Percentiles rank a stretch among this genome's conserved stretches.
Conservation (phyloP, 2,329 filamentous ascomycete species). For the Zymoseptoria passerinii region DNA sequence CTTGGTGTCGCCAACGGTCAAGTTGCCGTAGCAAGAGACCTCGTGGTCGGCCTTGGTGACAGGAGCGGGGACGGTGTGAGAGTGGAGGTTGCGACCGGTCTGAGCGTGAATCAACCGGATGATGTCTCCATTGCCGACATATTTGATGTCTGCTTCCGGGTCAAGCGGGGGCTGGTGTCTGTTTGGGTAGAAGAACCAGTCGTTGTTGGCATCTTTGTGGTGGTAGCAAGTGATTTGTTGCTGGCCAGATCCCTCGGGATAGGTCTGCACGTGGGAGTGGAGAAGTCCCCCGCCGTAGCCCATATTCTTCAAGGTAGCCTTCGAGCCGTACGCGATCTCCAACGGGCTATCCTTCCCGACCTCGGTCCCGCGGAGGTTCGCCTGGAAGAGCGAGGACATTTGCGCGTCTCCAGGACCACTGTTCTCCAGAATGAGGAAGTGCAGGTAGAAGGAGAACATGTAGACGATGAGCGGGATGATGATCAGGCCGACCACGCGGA, state of each 20-base stretch:
- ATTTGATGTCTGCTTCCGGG: conserved; percentile 59
- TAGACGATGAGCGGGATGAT: conserved; percentile 84
- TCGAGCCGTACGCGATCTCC: conserved; percentile 81
- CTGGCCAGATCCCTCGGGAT: conserved; percentile 83
- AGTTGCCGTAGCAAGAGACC: conserved; percentile 92
- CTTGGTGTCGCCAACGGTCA: conserved; percentile 91
- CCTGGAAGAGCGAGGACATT: conserved; percentile 99
- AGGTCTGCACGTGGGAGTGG: conserved; percentile 94
- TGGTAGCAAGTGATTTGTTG: conserved; percentile 99
- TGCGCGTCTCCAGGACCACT: conserved; percentile 96
- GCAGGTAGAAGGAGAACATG: conserved; percentile 87
- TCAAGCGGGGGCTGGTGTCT: conserved; percentile 67
- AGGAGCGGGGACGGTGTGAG: conserved; percentile 80
- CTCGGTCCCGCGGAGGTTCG: conserved; percentile 85
- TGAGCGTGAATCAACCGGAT: conserved; percentile 89
- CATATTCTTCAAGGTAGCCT: conserved; percentile 96
- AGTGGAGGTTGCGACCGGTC: conserved; percentile 95
- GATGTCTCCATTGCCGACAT: conserved; percentile 65
- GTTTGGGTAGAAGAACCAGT: conserved; percentile 98
- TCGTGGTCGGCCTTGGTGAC: conserved; percentile 84
- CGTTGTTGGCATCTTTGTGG: conserved; percentile 98
- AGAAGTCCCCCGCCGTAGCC: conserved; percentile 94
- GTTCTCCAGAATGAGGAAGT: conserved; percentile 89
- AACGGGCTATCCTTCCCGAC: conserved; percentile 92
- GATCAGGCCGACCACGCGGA: conserved; percentile 80